A percentile compares a stretch with the other conserved stretches of the same genome.
These are phyloP conservation scores for Aspergillus olivimuriae DNA, from an alignment of 495 filamentous ascomycete species.

Conservation along the genomic window DNA sequence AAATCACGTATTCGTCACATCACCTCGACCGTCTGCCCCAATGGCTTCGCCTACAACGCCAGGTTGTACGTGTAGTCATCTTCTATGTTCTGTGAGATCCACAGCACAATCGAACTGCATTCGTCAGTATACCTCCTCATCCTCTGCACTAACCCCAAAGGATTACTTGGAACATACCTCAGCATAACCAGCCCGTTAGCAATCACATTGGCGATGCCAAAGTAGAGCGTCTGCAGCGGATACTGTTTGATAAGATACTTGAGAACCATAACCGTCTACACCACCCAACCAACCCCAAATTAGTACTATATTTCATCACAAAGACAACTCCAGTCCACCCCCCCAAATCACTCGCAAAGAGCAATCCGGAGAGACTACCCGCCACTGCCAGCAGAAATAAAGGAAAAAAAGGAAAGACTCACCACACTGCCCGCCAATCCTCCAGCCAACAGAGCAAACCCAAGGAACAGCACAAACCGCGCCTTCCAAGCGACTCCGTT, in stretches of 20 bases:
- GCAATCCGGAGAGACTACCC: too few species aligned
- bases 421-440: slow-evolving; percentile 88
- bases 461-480: slow-evolving; percentile 87
- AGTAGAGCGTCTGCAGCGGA: slow-evolving; percentile 76
- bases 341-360: too few species aligned
- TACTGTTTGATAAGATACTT: slow-evolving; percentile 82
- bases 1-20: background rate
- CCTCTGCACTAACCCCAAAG: too few species aligned
- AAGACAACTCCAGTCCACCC: too few species aligned
- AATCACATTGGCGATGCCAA: slow-evolving; percentile 90
- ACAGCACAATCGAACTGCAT: slow-evolving; percentile 77
- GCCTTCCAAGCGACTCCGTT: slow-evolving; percentile 94
- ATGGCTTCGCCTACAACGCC: slow-evolving; percentile 56
- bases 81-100: slow-evolving; percentile 98
- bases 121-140: too few species aligned
- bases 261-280: slow-evolving; percentile 72
- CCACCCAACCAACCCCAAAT: too few species aligned
- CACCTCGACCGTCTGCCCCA: background rate
- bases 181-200: slow-evolving; percentile 83
- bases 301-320: too few species aligned
- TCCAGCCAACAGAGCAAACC: slow-evolving; percentile 89
- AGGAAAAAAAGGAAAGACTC: too few species aligned
- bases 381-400: too few species aligned
- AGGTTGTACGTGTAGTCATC: slow-evolving; percentile 98
- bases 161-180: too few species aligned